Evolutionary conservation across 2,329 filamentous ascomycete species (phyloP), one percentile per base, ranked within the genome.

Genomic region (Laburnicola sp.): DNA sequence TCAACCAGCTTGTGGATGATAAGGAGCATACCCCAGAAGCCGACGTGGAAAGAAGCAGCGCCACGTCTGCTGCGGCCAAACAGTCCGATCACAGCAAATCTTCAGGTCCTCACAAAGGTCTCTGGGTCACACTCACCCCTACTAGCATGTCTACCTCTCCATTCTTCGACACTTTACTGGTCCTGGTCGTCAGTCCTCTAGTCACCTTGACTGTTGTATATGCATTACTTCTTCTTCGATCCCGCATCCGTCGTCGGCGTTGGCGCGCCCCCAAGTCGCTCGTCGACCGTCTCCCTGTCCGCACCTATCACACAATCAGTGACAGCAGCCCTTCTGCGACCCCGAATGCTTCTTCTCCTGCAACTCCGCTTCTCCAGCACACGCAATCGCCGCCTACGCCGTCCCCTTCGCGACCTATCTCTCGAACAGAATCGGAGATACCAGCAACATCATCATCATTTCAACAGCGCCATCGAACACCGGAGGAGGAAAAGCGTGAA

Each of bases 191-290:
- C 47, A 97, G 92, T 65, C 94, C 94, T 6, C 76, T 99, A 10
- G 86, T 97, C 45, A 97, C 94, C 0, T 75, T 99, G 64, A 95
- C 91, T 3, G 86, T 97, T 4, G 93, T 99, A 2, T 97, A 97
- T 68, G 88, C 90, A 9, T 80, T 97, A 8, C 80, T 97, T 4
- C 82, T 97, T 35, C 78, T 97, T 32, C 87, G 94, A 48, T 92
- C 92, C 40, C 87, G 92, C 53, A 95, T 97, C 61, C 86, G 93
- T 44, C 84, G 93, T 53, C 84, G 93, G 57, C 84, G 93, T 62
- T 99, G 94, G 93, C 85, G 94, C 64, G 94, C 94, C n/a, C 94
- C 94, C 4, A 99, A 99, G 74, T 96, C 91, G 0, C 86, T 99
- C 0, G 92, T 99, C 16, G 92, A 97, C 62, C 86, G 89, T 51